Evolutionary conservation across 257 asterid genomes (phyloP), one percentile per base, ranked within the genome.

Genomic region (Solanum habrochaites): DNA sequence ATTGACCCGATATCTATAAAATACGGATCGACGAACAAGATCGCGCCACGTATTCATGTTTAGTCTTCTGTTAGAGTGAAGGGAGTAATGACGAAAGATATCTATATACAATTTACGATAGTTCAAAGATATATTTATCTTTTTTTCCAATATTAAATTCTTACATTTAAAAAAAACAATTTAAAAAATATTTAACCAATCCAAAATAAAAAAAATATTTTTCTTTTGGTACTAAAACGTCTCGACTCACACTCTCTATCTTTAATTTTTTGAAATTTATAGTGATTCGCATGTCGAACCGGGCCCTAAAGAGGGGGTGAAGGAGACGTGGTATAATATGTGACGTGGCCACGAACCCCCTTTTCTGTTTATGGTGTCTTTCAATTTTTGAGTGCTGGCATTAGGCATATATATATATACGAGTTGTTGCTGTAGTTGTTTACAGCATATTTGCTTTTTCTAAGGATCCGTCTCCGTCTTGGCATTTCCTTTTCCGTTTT

Each of bases 81-180:
- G 1, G 0, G 7, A 5, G n/a, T n/a, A n/a, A 32, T 5, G 7
- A 37, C 7, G 0, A 1, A 37, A 6, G 0, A 37, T 5, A 37
- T 37, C 39, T 37, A 6, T 1, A 37, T 37, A 6, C 39, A 1
- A 5, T 35, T 35, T 35, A 35, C 7, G 39, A 35, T 35, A 35
- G 39, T 35, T 35, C 1, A 5, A 35, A 5, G 0, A 5, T 35
- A 35, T 35, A 35, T 35, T 35, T 37, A 37, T 37, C 7, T 5
- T 5, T 37, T 37, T 37, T 5, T 37, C 7, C 39, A 37, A 1
- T 37, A 5, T 37, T 37, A 5, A 37, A 37, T 37, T 37, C 39
- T 32, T 32, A 32, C 0, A 3, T 32, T 32, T 32, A 4, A 3
- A 32, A 32, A 32, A 32, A 32, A 0, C 3, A 32, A 32, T 49